Percentiles rank a stretch among this genome's conserved stretches.
phyloP scores from a whole-genome alignment of 2,329 filamentous ascomycete species.

The Ramularia collo-cygni region DNA sequence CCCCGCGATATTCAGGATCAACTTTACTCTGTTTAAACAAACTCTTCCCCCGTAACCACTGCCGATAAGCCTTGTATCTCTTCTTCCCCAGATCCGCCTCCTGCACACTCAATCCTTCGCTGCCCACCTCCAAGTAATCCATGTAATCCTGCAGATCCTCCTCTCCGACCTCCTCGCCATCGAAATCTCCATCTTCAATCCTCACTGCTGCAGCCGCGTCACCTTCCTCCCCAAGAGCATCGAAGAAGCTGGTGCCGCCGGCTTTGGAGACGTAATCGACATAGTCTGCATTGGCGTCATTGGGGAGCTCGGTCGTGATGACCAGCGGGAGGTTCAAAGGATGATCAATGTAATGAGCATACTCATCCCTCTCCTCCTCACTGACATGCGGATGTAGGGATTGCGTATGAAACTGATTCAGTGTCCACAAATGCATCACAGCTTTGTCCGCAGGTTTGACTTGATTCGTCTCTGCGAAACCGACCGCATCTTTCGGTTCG shows the following conservation, averaged over 20 bases:
- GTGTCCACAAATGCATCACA: slow-evolving; percentile 78
- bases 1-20: slow-evolving; percentile 39
- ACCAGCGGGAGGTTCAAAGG: slow-evolving; percentile 84
- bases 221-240: not conserved
- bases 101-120: slow-evolving; percentile 80
- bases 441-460: slow-evolving; percentile 62
- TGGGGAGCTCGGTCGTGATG: slow-evolving; percentile 54
- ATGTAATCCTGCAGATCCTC: slow-evolving; percentile 67
- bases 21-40: slow-evolving; percentile 78
- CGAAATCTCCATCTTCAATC: slow-evolving; percentile 14
- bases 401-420: slow-evolving; percentile 76
- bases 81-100: slow-evolving; percentile 86
- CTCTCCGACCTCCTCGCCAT: slow-evolving; percentile 46
- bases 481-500: not conserved
- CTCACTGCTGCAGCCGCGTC: not conserved
- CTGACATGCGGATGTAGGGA: slow-evolving; percentile 80
- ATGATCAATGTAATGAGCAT: slow-evolving; percentile 80
- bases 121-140: slow-evolving; percentile 67
- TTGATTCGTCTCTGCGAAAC: not conserved
- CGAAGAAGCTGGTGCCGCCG: slow-evolving; percentile 50
- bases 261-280: slow-evolving; percentile 70
- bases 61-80: slow-evolving; percentile 90
- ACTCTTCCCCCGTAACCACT: slow-evolving; percentile 92
- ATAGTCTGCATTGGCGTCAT: slow-evolving; percentile 57
- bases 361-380: slow-evolving; percentile 71